Conservation (phyloP, 306 rosid species). For the Vigna mungo region DNA sequence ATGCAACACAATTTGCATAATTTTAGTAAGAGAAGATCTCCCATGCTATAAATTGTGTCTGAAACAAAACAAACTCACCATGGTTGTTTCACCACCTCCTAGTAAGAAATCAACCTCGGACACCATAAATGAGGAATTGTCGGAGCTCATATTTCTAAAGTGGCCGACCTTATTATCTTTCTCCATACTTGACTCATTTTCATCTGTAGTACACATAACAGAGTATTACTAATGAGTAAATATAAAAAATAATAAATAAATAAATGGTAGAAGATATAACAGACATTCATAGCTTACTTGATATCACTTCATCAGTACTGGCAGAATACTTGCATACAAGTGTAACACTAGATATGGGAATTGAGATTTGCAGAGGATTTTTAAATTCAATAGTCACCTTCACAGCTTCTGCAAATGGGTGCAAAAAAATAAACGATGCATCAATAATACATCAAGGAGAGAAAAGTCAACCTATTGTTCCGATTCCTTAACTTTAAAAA, state of each 20-base stretch:
- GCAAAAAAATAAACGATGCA: constrained; percentile 37
- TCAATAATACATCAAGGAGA: constrained; percentile 11
- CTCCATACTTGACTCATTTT: constrained; percentile 48
- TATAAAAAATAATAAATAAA: constrained; percentile 30
- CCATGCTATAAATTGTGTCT: constrained; percentile 8
- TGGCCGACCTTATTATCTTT: constrained; percentile 48
- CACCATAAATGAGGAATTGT: constrained; percentile 55
- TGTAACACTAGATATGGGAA: constrained; percentile 76
- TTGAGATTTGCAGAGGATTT: constrained; percentile 88
- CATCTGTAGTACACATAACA: constrained; percentile 60
- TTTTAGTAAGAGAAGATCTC: constrained; percentile 36
- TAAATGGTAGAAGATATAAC: constrained; percentile 31
- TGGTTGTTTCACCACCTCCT: constrained; percentile 71
- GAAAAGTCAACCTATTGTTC: background rate
- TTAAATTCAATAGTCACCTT: constrained; percentile 80
- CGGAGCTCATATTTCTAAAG: constrained; percentile 62
- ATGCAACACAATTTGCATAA: constrained; percentile 33
- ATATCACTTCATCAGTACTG: constrained; percentile 55
- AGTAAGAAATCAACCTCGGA: constrained; percentile 78
- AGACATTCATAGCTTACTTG: constrained; percentile 58
- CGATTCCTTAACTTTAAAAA: constrained; percentile 1
- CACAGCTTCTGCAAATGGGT: constrained; percentile 78
- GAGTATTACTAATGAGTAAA: constrained; percentile 44
- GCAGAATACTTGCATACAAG: constrained; percentile 74
- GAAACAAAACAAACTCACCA: constrained; percentile 64